A percentile compares a stretch with the other conserved stretches of the same genome.
Evolutionary conservation across 148 eudicot genomes (phyloP).

Genomic region (Fallopia convolvulus): DNA sequence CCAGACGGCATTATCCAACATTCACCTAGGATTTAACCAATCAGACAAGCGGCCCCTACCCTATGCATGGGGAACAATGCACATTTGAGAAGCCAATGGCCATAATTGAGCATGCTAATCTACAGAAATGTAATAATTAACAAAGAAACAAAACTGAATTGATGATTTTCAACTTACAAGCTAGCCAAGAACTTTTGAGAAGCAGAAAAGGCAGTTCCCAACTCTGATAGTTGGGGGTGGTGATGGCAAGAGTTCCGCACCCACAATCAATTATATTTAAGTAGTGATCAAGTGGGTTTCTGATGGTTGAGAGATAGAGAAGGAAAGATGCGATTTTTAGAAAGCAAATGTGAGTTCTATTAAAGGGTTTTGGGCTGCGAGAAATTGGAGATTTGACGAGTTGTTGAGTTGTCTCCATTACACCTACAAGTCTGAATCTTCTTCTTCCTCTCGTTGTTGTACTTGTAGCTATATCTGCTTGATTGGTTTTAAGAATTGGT

Average conservation of each 20-base stretch:
- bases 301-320: conserved; percentile 10
- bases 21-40: not conserved
- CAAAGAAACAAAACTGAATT: not conserved
- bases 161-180: not conserved
- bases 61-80: not conserved
- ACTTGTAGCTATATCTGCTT: not conserved
- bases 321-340: not conserved
- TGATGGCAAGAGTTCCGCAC: not conserved
- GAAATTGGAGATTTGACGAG: conserved; percentile 7
- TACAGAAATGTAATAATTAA: not conserved
- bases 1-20: conserved; percentile 1
- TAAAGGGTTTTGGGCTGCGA: conserved; percentile 4
- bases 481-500: conserved; percentile 3
- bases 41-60: not conserved
- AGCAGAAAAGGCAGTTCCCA: conserved; percentile 8
- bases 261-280: conserved; percentile 11
- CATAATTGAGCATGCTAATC: not conserved
- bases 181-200: not conserved
- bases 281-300: conserved; percentile 11
- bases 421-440: conserved; percentile 12
- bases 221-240: conserved; percentile 13
- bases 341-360: conserved; percentile 10
- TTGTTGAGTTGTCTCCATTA: conserved; percentile 10
- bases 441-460: not conserved
- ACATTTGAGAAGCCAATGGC: conserved; percentile 4